Base-by-base conservation (phyloP, 2,329 filamentous ascomycete genomes). In the Penicillium sp. region DNA sequence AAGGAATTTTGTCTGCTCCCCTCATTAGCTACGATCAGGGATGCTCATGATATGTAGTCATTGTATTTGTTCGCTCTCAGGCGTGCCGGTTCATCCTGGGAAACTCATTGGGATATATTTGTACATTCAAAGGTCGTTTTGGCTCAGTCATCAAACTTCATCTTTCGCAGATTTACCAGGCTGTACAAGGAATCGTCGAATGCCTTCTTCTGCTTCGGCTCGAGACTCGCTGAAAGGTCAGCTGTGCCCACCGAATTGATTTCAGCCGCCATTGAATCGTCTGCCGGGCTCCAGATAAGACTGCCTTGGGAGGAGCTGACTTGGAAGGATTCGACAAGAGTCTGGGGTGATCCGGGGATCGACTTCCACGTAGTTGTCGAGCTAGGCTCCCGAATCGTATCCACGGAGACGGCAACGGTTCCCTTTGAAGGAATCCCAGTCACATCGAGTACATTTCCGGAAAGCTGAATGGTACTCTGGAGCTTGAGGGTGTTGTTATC, bases 381-480 rank as follows among this genome's bases (percentile, higher is more conserved):
- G 12, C 73, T 72, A 29, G 74, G 60, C 45, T 75, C 68, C 54
- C 81, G 79, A 46, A 80, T 61, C 33, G 72, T 73, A 59, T 84
- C 81, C 42, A 82, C 66, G 1, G 81, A 80, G 32, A 82, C 71
- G 23, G 80, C 44, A 38, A 75, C 56, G 6, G 59, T 63, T 43
- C 60, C 60, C 9, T 60, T 55, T 7, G 66, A 61, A 35, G 62
- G 58, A 9, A 63, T 46, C n/a, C 52, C 46, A 15, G 71, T 60
- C n/a, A 81, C 60, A 61, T 83, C 80, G 4, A 92, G 77, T 0
- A 83, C 79, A 59, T 88, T 89, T 6, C 86, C 86, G 2, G 77
- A 73, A 4, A 89, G 67, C 33, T 74, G 67, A 46, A 89, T 62
- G 44, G 77, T 78, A 40, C 76, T 70, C 6, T 68, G 66, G 53